These are phyloP conservation scores for Diplogelasinospora grovesii DNA, from an alignment of 495 filamentous ascomycete species.

Conservation along the genomic window DNA sequence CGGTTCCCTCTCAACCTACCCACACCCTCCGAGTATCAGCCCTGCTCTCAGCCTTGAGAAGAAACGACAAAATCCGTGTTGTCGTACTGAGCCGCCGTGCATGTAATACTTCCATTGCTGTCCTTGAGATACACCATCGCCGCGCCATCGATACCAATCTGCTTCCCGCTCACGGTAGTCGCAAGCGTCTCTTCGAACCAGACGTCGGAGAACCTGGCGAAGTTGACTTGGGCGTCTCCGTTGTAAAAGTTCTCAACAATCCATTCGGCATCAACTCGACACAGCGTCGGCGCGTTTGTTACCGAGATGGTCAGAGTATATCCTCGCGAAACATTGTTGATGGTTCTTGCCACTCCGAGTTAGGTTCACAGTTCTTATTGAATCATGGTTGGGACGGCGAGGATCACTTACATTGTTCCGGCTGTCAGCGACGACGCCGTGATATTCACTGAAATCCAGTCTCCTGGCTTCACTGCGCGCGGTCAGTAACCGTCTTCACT, in stretches of 20 bases:
- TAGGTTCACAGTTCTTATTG: not conserved
- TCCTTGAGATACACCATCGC: conserved; percentile 22
- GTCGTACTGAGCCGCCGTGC: conserved; percentile 20
- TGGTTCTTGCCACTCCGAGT: conserved; percentile 16
- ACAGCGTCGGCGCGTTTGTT: conserved; percentile 22
- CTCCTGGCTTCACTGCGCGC: conserved; percentile 44
- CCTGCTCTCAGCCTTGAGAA: conserved; percentile 1
- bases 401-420: conserved; percentile 32
- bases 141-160: conserved; percentile 19
- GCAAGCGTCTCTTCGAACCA: conserved; percentile 28
- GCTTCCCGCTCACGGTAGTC: conserved; percentile 14
- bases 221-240: conserved; percentile 17
- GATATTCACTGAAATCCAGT: conserved; percentile 49
- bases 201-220: conserved; percentile 29
- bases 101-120: conserved; percentile 12
- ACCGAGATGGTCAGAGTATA: conserved; percentile 41
- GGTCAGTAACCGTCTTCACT: no score
- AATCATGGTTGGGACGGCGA: not conserved
- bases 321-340: conserved; percentile 46
- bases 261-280: conserved; percentile 31
- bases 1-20: no score
- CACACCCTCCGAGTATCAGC: not conserved
- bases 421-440: conserved; percentile 33
- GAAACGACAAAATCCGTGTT: conserved; percentile 17
- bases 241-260: conserved; percentile 34